Base-by-base conservation (phyloP, 2,329 filamentous ascomycete species). In the Arachnomyces sp. region DNA sequence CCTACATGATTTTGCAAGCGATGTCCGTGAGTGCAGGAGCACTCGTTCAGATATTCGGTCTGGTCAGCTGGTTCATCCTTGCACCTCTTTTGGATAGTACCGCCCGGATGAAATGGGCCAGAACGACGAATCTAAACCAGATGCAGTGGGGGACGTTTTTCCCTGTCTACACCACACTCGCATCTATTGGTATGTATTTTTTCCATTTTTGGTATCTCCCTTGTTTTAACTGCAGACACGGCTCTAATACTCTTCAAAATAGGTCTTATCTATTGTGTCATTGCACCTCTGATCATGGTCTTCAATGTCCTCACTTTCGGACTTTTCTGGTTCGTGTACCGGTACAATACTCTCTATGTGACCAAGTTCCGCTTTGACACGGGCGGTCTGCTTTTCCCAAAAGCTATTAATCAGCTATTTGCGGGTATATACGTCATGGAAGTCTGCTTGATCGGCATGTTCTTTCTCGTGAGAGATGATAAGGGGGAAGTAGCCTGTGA, bases 281-380 rank as follows among this genome's bases (percentile, higher is more conserved):
- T 96, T 31, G 81, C 92, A 1, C 92, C 92, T 0, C 69, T 98
- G 9, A 95, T 98, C 56, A 78, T 92, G 36, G 68, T 96, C 15
- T 96, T 98, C 68, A 90, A 92, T 52, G 80, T 95, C 53, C 79
- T 96, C 59, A 95, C 90, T 0, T 96, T 96, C 60, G 75, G 77
- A 34, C 71, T 98, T 0, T 82, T 96, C 48, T 98, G 89, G 89
- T 73, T 95, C 33, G 90, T 92, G 1, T 88, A 96, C 60, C 80
- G 90, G n/a, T 96, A 96, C 65, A 90, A 90, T 51, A 93, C 94
- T 68, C 75, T 98, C 14, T 98, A 95, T 54, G 89, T 98, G 44
- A 93, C 81, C 17, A 84, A 88, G 38, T 93, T 94, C 61, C 78
- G 82, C 49, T 80, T 84, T 44, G 92, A 98, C 62, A 98, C 90